Percentiles rank a stretch among this genome's conserved stretches.
Conservation (phyloP, 129 eudicot species). For the Tagetes erecta region DNA sequence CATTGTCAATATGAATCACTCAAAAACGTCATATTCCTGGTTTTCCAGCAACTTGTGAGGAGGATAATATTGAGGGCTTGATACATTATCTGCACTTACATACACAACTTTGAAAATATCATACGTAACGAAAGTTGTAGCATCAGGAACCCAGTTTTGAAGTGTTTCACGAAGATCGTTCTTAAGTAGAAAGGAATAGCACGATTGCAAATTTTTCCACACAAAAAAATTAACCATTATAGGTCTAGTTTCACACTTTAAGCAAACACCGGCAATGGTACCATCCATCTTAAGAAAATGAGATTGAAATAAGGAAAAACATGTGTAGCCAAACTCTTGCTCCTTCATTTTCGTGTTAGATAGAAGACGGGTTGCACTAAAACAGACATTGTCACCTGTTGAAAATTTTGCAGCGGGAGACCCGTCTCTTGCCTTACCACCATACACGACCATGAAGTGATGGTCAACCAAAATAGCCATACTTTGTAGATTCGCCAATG, state of each 20-base stretch:
- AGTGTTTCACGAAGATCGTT: conserved; percentile 41
- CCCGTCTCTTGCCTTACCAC: conserved; percentile 61
- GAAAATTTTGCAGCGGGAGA: conserved; percentile 59
- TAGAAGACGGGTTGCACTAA: conserved; percentile 38
- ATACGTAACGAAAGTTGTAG: conserved; percentile 43
- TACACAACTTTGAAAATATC: conserved; percentile 62
- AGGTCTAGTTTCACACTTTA: conserved; percentile 40
- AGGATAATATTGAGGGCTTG: conserved; percentile 32
- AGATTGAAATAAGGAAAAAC: conserved; percentile 53
- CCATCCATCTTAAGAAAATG: conserved; percentile 56
- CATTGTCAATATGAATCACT: conserved; percentile 5
- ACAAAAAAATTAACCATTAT: conserved; percentile 39
- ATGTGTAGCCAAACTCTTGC: conserved; percentile 39
- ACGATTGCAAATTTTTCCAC: conserved; percentile 61
- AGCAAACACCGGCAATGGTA: conserved; percentile 56
- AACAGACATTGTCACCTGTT: conserved; percentile 61
- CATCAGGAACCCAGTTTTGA: conserved; percentile 38
- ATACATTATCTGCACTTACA: conserved; percentile 53
- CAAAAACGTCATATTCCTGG: conserved; percentile 18
- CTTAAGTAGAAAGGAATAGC: conserved; percentile 50
- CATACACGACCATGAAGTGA: conserved; percentile 54
- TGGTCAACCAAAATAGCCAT: conserved; percentile 57
- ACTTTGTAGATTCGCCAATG: conserved; percentile 43
- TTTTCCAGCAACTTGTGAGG: conserved; percentile 43
- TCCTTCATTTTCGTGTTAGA: conserved; percentile 6